Evolutionary conservation across 768 basidiomycete species (phyloP).

Genomic region (Tulasnella sp.): DNA sequence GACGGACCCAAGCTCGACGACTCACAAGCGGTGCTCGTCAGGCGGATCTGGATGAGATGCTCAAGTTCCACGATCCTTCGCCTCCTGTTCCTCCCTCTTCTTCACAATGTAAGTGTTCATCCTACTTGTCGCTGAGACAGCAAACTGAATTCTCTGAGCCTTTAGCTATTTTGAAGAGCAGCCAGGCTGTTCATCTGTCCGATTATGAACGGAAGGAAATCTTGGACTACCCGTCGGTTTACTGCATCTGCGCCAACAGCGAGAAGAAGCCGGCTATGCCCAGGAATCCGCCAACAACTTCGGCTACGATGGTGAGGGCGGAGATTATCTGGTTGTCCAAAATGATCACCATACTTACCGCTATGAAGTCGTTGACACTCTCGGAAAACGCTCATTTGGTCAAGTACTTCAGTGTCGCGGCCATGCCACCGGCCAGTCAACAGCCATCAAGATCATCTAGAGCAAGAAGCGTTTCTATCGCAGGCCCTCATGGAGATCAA

Average conservation of each 20-base stretch:
- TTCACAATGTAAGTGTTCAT: constrained; percentile 51
- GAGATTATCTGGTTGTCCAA: constrained; percentile 84
- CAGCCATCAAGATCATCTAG: constrained; percentile 97
- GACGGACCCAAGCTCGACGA: too few relatives aligned
- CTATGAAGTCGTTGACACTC: constrained; percentile 85
- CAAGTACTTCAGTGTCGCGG: too few relatives aligned
- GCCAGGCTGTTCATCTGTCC: constrained; percentile 60
- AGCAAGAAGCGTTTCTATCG: constrained; percentile 99
- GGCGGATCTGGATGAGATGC: too few relatives aligned
- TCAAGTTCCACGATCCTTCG: too few relatives aligned
- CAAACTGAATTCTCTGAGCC: constrained; percentile 6
- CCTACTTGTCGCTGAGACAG: constrained; percentile 4
- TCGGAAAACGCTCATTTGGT: too few relatives aligned
- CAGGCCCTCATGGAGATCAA: constrained; percentile 98
- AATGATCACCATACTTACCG: constrained; percentile 93
- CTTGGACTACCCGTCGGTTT: constrained; percentile 72
- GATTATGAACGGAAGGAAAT: constrained; percentile 88
- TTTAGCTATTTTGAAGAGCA: constrained; percentile 53
- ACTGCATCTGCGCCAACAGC: constrained; percentile 65
- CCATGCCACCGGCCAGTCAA: constrained; percentile 90
- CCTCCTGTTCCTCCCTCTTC: constrained; percentile 53
- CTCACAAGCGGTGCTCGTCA: too few relatives aligned
- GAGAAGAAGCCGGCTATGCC: too few relatives aligned
- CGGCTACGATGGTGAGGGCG: constrained; percentile 95
- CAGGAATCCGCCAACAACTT: too few relatives aligned